These are phyloP conservation scores for Fraxinus angustifolia DNA, from an alignment of 305 asterid genomes.

Conservation along the genomic window DNA sequence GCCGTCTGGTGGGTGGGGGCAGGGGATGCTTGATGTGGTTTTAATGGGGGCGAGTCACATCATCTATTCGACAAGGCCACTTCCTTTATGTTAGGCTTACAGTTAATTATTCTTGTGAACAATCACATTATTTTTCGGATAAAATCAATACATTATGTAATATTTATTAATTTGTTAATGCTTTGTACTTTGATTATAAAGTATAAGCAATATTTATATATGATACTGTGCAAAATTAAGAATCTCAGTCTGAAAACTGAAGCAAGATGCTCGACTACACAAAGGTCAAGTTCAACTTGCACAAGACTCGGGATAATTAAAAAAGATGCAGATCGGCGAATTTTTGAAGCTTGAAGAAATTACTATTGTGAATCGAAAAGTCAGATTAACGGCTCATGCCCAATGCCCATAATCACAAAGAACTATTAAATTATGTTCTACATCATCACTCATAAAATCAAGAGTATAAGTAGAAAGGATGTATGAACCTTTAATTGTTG, in stretches of 20 bases:
- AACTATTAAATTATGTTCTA: not conserved
- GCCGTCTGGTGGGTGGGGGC: not conserved
- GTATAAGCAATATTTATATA: not conserved
- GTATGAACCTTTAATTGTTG: not conserved
- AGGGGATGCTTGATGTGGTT: constrained; percentile 7
- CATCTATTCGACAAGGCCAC: constrained; percentile 12
- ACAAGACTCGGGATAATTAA: not conserved
- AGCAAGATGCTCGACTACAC: not conserved
- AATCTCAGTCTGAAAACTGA: not conserved
- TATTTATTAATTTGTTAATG: not conserved
- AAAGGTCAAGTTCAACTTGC: not conserved
- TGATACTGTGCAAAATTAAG: not conserved
- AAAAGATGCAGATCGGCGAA: not conserved
- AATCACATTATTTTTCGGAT: not conserved
- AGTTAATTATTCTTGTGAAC: constrained; percentile 15
- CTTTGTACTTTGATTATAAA: not conserved
- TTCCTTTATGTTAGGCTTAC: not conserved
- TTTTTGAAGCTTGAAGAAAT: not conserved
- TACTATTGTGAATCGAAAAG: not conserved
- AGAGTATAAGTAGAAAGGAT: not conserved
- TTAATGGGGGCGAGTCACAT: constrained; percentile 21
- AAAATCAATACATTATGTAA: too few species aligned
- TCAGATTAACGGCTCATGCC: not conserved
- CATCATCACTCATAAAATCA: not conserved
- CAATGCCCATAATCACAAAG: not conserved